phyloP scores from a whole-genome alignment of 2,329 filamentous ascomycete species.

The Scopulariopsis brevicaulis region DNA sequence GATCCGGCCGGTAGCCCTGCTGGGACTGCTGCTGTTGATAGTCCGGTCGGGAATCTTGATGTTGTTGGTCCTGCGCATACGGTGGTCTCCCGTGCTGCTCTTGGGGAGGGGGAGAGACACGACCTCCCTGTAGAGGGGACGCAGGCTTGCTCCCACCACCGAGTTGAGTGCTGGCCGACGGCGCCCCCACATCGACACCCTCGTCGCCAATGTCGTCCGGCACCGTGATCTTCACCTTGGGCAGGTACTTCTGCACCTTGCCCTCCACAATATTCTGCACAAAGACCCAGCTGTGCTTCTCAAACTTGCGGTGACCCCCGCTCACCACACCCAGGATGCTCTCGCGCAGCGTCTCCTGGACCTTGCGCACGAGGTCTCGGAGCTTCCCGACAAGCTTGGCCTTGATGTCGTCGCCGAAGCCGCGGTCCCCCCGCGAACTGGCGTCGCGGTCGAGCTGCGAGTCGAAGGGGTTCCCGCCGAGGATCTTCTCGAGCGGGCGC shows the following conservation, averaged over 20 bases:
- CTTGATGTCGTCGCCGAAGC: conserved; percentile 30
- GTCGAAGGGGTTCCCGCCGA: conserved; percentile 34
- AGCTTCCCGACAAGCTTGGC: conserved; percentile 30
- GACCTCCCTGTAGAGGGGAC: conserved; percentile 11
- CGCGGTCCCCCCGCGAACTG: conserved; percentile 18
- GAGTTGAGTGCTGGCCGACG: conserved; percentile 17
- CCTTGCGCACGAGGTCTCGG: conserved; percentile 28
- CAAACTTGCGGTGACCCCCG: conserved; percentile 33
- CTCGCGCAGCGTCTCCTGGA: conserved; percentile 31
- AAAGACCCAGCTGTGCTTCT: conserved; percentile 31
- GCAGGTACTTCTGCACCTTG: conserved; percentile 32
- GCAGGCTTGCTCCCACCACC: conserved; percentile 18
- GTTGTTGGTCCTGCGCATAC: neutral
- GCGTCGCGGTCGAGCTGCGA: conserved; percentile 25
- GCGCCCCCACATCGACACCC: conserved; percentile 28
- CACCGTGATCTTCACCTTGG: conserved; percentile 30
- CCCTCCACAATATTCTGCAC: conserved; percentile 31
- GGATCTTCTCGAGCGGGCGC: conserved; percentile 30
- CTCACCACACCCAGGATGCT: conserved; percentile 31
- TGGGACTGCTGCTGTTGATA: neutral
- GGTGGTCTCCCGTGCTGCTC: no score
- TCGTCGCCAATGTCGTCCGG: conserved; percentile 35
- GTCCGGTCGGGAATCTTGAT: conserved; percentile 2
- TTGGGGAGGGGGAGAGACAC: neutral
- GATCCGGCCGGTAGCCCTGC: no score